Base-by-base conservation (phyloP, 1,284 basidiomycete species). In the Neolentinus lepideus region DNA sequence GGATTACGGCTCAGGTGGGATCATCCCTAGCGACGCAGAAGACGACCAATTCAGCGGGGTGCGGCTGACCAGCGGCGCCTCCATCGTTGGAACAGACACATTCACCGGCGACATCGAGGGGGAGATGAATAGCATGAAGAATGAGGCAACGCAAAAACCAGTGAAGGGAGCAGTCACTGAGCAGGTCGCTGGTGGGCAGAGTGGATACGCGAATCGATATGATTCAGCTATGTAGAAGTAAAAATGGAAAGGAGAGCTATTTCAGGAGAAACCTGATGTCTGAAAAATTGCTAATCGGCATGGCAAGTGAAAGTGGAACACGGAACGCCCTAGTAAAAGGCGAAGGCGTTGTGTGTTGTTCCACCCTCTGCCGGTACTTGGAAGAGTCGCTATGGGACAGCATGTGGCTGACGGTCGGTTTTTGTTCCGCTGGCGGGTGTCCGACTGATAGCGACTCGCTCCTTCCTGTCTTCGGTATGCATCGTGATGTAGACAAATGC, bases 301-400 rank as follows among this genome's bases (percentile, higher is more conserved):
- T 78, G 73, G 22, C 19, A 57, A 60, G 60, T 69, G 72, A 74
- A 71, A 75, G 71, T 68, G 71, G 67, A 67, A 78, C 80, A 82
- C 80, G 75, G 79, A 79, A 80, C 75, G 77, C 79, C 79, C 80
- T 82, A 81, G 80, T 82, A 81, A 81, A 81, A 81, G 80, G 80
- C 80, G 80, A 81, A 79, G 80, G 79, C 77, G 76, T 80, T 79
- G 76, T 79, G 67, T 75, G 67, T 81, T 81, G 80, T 72, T 71
- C 67, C 68, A 70, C 73, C 76, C 75, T 71, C 78, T 76, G 72
- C 74, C 75, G 74, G 0, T 0, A 0, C 1, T 1, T 0, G 26
- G 43, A 3, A 10, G 22, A 43, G 38, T 3, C 38, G 38, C n/a
- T 43, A 47, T 9, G 3, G 38, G 19, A 16, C 6, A 47, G n/a